These are phyloP conservation scores for Golubevia pallescens DNA, from an alignment of 1,284 basidiomycete genomes.

Conservation along the genomic window DNA sequence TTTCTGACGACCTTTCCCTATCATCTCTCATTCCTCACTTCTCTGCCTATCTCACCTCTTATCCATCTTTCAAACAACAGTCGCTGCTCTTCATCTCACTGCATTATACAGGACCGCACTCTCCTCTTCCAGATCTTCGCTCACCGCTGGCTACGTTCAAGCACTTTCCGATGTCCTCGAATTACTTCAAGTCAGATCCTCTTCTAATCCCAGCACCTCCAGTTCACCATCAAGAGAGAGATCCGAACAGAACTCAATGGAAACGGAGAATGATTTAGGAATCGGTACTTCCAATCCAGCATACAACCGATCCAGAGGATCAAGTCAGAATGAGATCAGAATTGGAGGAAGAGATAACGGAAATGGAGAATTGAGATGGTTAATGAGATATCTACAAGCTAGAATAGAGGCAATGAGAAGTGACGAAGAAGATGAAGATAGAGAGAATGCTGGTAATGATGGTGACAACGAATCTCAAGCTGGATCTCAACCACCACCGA, in stretches of 20 bases:
- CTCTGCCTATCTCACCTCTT: no score
- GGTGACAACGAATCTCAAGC: no score
- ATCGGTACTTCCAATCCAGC: not conserved
- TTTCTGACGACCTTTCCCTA: no score
- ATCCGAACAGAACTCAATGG: no score
- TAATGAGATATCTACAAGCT: constrained; percentile 31
- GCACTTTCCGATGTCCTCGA: constrained; percentile 32
- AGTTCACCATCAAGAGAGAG: not conserved
- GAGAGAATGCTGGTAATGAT: no score
- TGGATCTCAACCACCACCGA: no score
- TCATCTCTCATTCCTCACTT: no score
- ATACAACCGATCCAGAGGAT: not conserved
- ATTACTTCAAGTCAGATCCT: constrained; percentile 19
- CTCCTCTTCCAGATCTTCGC: constrained; percentile 18
- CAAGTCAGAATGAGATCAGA: no score
- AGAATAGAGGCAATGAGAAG: constrained; percentile 26
- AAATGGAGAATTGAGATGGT: constrained; percentile 11
- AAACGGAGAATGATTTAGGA: no score
- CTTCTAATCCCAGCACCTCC: not conserved
- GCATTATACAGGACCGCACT: constrained; percentile 28
- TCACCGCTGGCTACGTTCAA: constrained; percentile 28
- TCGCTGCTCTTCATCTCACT: constrained; percentile 24
- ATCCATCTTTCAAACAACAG: constrained; percentile 21
- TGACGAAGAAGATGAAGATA: constrained; percentile 20
- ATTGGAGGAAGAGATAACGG: no score